These are phyloP conservation scores for Clavispora phyllophila DNA, from an alignment of 805 yeast genomes.

Conservation along the genomic window DNA sequence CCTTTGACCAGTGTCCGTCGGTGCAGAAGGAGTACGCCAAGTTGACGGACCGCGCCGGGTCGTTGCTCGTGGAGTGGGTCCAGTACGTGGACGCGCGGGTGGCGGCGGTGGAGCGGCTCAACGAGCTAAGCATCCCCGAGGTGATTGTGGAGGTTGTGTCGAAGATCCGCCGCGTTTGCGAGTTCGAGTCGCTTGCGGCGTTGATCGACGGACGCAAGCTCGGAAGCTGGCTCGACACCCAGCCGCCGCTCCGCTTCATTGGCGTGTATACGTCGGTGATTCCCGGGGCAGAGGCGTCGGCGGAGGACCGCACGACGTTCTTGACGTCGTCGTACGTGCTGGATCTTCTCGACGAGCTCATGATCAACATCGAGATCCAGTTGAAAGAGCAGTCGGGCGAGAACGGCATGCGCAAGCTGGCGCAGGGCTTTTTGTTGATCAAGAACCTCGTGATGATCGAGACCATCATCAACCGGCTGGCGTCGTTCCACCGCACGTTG, in stretches of 20 bases:
- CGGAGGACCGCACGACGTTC: constrained; percentile 18
- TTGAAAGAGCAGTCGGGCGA: constrained; percentile 36
- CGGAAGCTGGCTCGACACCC: constrained; percentile 65
- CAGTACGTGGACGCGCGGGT: constrained; percentile 51
- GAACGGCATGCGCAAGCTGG: constrained; percentile 31
- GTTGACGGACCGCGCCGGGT: constrained; percentile 20
- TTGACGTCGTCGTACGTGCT: constrained; percentile 63
- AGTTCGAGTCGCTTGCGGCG: constrained; percentile 47
- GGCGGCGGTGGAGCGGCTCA: constrained; percentile 45
- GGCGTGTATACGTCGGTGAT: constrained; percentile 45
- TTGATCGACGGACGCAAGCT: constrained; percentile 50
- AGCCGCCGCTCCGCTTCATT: constrained; percentile 48
- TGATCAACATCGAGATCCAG: constrained; percentile 58
- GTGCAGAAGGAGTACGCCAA: constrained; percentile 12
- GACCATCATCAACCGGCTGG: constrained; percentile 58
- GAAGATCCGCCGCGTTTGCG: constrained; percentile 58
- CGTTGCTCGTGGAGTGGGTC: constrained; percentile 54
- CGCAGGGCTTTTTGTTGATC: constrained; percentile 65
- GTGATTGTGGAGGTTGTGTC: constrained; percentile 70
- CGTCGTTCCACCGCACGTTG: constrained; percentile 47
- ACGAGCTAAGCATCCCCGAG: constrained; percentile 68
- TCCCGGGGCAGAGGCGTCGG: constrained; percentile 27
- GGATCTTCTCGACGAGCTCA: constrained; percentile 73
- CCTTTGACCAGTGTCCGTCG: constrained; percentile 7
- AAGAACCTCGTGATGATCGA: constrained; percentile 73